Percentiles rank a stretch among this genome's conserved stretches.
These are phyloP conservation scores for Tolypocladium sp. DNA, from an alignment of 2,329 filamentous ascomycete species.

Conservation along the genomic window DNA sequence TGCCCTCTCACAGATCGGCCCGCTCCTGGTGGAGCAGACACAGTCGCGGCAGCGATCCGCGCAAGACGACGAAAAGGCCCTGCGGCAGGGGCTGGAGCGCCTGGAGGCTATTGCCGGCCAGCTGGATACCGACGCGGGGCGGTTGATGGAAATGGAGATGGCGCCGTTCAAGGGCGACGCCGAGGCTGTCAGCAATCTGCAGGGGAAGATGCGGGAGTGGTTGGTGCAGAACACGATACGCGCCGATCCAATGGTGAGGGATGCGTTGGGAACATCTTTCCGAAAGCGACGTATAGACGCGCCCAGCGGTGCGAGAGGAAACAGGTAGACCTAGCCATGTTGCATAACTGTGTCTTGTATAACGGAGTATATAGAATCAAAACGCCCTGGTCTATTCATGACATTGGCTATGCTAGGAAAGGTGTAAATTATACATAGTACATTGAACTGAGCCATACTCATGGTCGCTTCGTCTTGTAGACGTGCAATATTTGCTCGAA, in stretches of 20 bases:
- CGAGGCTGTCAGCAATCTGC: conserved; percentile 46
- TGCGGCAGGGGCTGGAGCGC: conserved; percentile 56
- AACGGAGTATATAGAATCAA: neutral
- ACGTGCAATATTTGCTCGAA: neutral
- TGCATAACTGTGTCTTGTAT: neutral
- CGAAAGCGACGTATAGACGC: conserved; percentile 53
- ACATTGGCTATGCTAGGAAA: neutral
- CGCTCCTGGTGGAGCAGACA: conserved; percentile 43
- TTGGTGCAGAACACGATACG: conserved; percentile 79
- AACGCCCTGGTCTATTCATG: neutral
- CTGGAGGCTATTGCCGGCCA: conserved; percentile 51
- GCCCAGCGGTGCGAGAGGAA: conserved; percentile 51
- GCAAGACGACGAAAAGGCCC: conserved; percentile 35
- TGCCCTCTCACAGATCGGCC: conserved; percentile 72
- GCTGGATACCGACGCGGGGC: conserved; percentile 59
- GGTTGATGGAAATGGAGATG: conserved; percentile 69
- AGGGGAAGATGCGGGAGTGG: conserved; percentile 72
- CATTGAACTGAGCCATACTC: too few species aligned
- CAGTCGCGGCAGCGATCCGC: conserved; percentile 16
- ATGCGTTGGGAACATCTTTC: conserved; percentile 63
- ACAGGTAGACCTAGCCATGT: conserved; percentile 18
- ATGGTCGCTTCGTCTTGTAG: neutral
- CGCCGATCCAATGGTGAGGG: conserved; percentile 70
- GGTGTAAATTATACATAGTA: neutral
- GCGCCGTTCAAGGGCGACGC: conserved; percentile 71